A percentile compares a stretch with the other conserved stretches of the same genome.
These are phyloP conservation scores for Arachnomyces sp. DNA, from an alignment of 2,329 filamentous ascomycete genomes.

Conservation along the genomic window DNA sequence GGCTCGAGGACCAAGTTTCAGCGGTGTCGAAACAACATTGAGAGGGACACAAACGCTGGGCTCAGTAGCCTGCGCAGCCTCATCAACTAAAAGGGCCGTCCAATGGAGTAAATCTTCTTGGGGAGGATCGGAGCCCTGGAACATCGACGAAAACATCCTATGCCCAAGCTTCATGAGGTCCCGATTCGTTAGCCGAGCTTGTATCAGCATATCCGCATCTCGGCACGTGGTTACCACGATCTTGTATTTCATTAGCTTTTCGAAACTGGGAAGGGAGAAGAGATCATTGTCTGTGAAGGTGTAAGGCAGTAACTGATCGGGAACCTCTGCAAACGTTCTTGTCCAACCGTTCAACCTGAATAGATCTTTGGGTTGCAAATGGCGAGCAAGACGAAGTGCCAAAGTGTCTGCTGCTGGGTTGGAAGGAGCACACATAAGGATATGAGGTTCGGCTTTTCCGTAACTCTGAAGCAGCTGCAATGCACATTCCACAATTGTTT, in stretches of 20 bases:
- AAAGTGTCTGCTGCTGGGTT: slow-evolving; percentile 40
- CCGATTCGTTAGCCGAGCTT: slow-evolving; percentile 35
- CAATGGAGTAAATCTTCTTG: slow-evolving; percentile 28
- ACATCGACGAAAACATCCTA: slow-evolving; percentile 26
- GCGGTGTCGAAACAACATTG: slow-evolving; percentile 31
- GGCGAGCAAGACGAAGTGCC: slow-evolving; percentile 29
- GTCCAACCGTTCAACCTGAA: slow-evolving; percentile 36
- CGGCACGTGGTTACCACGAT: slow-evolving; percentile 37
- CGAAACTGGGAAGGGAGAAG: slow-evolving; percentile 34
- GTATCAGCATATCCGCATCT: slow-evolving; percentile 34
- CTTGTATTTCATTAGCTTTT: slow-evolving; percentile 31
- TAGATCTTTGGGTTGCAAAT: slow-evolving; percentile 29
- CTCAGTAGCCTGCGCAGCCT: slow-evolving; percentile 40
- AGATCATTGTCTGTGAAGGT: slow-evolving; percentile 33
- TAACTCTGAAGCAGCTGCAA: slow-evolving; percentile 19
- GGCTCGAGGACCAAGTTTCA: slow-evolving; percentile 8
- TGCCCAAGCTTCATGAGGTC: slow-evolving; percentile 32
- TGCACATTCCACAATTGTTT: slow-evolving; percentile 41
- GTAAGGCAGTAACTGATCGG: slow-evolving; percentile 29
- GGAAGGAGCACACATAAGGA: slow-evolving; percentile 40
- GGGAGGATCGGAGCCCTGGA: slow-evolving; percentile 10
- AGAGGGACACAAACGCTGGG: slow-evolving; percentile 34
- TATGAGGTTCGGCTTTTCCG: slow-evolving; percentile 19
- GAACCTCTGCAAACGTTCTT: slow-evolving; percentile 36
- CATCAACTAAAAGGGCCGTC: slow-evolving; percentile 38